Conservation (phyloP, 1,139 yeast genomes). For the Pichia sorboxylosa region DNA sequence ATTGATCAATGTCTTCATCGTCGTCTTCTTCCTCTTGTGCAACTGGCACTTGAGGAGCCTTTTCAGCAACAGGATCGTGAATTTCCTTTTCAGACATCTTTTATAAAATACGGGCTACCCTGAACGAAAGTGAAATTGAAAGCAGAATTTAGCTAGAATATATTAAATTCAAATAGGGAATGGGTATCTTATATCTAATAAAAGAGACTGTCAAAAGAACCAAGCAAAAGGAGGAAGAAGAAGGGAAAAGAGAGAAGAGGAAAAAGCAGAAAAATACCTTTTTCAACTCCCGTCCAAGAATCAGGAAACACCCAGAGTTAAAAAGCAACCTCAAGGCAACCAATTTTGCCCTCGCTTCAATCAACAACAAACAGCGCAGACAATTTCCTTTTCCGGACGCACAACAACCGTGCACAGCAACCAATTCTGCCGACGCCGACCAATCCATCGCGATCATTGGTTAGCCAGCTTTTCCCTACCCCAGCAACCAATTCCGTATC, state of each 20-base stretch:
- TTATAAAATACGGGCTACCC: not conserved
- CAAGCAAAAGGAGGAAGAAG: not conserved
- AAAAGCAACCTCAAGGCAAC: not conserved
- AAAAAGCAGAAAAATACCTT: conserved; percentile 3
- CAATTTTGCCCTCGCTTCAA: not conserved
- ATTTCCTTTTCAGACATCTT: conserved; percentile 12
- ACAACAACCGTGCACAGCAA: too few relatives aligned
- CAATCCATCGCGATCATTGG: too few relatives aligned
- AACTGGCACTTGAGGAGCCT: conserved; percentile 7
- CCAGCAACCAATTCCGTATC: too few relatives aligned
- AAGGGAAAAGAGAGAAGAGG: not conserved
- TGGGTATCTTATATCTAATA: conserved; percentile 11
- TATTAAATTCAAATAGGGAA: not conserved
- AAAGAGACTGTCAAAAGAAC: conserved; percentile 9
- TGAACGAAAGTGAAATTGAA: not conserved
- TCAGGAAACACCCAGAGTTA: not conserved
- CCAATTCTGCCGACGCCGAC: too few relatives aligned
- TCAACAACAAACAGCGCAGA: not conserved
- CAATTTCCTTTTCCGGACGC: too few relatives aligned
- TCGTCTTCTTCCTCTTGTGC: conserved; percentile 17
- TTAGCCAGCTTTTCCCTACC: too few relatives aligned
- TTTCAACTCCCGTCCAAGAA: too few relatives aligned
- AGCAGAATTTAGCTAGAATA: not conserved
- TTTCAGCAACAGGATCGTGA: conserved; percentile 12
- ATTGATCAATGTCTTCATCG: conserved; percentile 60